Evolutionary conservation across 2,329 filamentous ascomycete genomes (phyloP).

Genomic region (Grosmannia clavigera): DNA sequence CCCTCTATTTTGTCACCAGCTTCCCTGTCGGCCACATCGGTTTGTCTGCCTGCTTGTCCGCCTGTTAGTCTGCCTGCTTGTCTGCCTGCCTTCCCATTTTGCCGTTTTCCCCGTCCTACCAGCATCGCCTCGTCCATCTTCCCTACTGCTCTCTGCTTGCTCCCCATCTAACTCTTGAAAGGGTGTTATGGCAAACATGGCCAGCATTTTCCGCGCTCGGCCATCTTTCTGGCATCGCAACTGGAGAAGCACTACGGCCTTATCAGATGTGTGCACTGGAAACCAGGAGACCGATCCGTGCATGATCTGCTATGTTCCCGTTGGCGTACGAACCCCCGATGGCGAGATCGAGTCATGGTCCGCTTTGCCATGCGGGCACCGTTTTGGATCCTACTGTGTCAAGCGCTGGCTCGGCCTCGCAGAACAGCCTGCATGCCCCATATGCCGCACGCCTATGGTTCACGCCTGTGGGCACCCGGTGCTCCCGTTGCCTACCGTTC

Average conservation of each 20-base stretch:
- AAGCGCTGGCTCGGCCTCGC: slow-evolving; percentile 28
- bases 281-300: slow-evolving; percentile 15
- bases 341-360: slow-evolving; percentile 27
- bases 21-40: not conserved
- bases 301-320: slow-evolving; percentile 30
- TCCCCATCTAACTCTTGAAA: not conserved
- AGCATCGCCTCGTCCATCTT: not conserved
- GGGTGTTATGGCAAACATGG: not conserved
- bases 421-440: slow-evolving; percentile 24
- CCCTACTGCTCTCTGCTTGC: not conserved
- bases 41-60: no score
- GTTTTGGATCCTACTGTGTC: slow-evolving; percentile 30
- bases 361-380: slow-evolving; percentile 28
- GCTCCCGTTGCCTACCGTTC: slow-evolving; percentile 14
- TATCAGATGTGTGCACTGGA: not conserved
- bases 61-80: no score
- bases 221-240: not conserved
- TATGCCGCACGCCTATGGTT: slow-evolving; percentile 23
- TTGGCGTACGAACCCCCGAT: slow-evolving; percentile 24
- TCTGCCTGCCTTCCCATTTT: not conserved
- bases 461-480: slow-evolving; percentile 22
- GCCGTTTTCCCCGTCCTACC: not conserved
- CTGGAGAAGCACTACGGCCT: not conserved
- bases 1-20: not conserved
- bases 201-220: not conserved